phyloP scores from a whole-genome alignment of 208 protist species.

The Wallacemonas sp. region DNA sequence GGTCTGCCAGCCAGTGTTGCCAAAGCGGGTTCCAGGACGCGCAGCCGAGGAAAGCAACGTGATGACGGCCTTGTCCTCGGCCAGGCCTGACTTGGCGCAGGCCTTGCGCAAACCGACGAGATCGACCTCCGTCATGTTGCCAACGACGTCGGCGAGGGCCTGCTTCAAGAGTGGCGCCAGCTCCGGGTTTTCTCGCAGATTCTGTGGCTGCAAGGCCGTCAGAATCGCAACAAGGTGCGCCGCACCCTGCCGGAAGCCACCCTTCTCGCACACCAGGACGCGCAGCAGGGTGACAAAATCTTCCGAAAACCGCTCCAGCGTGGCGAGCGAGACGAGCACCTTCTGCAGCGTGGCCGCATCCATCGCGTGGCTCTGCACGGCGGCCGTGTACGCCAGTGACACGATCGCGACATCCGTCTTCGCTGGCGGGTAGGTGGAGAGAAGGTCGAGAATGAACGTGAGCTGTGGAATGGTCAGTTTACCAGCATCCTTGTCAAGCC shows the following conservation, averaged over 20 bases:
- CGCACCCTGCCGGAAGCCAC: conserved; percentile 50
- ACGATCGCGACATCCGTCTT: conserved; percentile 64
- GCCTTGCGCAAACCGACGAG: not conserved
- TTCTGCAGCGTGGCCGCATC: conserved; percentile 58
- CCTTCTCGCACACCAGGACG: conserved; percentile 49
- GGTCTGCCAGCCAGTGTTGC: not conserved
- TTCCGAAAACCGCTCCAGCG: conserved; percentile 74
- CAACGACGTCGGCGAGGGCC: not conserved
- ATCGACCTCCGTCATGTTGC: not conserved
- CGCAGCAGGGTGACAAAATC: conserved; percentile 70
- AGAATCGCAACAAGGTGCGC: not conserved
- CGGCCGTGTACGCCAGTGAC: conserved; percentile 63
- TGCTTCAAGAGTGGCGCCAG: not conserved
- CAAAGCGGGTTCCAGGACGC: not conserved
- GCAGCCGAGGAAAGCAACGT: not conserved
- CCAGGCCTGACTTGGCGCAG: not conserved
- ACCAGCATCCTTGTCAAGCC: conserved; percentile 61
- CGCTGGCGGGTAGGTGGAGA: conserved; percentile 82
- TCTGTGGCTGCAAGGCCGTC: not conserved
- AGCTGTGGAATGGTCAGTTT: conserved; percentile 61
- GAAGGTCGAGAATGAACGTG: conserved; percentile 53
- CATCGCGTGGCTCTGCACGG: conserved; percentile 54
- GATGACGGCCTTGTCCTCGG: not conserved
- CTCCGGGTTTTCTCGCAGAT: conserved; percentile 1
- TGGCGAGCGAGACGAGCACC: conserved; percentile 55